Evolutionary conservation across 1,284 basidiomycete species (phyloP), one percentile per base, ranked within the genome.

Genomic region (Cryptococcus maquisensis): DNA sequence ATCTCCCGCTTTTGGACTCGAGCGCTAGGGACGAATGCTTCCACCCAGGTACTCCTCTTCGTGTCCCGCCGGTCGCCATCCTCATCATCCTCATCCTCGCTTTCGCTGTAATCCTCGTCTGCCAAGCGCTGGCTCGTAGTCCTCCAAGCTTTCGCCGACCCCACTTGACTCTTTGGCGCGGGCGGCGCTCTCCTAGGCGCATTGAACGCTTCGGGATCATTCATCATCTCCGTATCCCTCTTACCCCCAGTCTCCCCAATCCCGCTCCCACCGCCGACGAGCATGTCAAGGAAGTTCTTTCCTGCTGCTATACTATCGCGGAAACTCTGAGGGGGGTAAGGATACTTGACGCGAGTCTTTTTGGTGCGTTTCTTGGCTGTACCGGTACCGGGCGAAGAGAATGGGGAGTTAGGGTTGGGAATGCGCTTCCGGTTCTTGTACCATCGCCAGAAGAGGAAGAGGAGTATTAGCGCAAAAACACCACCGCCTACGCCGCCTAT

Each of bases 401-500:
- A 32, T 10, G 28, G 28, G 28, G 28, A 32, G 10, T 10, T 6
- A 6, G 28, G 28, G 10, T 32, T 32, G 28, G 28, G 4, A 32
- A 32, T 32, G 28, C 28, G 28, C 7, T 32, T 7, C 7, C 28
- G 28, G 20, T 44, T 44, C 15, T 38, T 20, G 18, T 52, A 52
- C 52, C 53, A 55, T 46, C 50, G 38, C 28, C 42, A 50, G 6
- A 57, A 8, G 15, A 62, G 18, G 24, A 57, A 37, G 16, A 64
- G 9, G 18, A 64, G 15, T 8, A 59, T 47, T 4, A 67, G 44
- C 2, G 55, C n/a, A 5, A 60, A 23, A 10, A 63, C 13, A 24
- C 54, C 62, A 6, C 62, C 64, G 16, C 43, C 56, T 7, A 60
- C 48, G 21, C 61, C 61, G 18, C 66, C 66, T 3, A 68, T 38